Percentiles rank a stretch among this genome's conserved stretches.
These are phyloP conservation scores for Ceratonia siliqua DNA, from an alignment of 306 rosid genomes.

Conservation along the genomic window DNA sequence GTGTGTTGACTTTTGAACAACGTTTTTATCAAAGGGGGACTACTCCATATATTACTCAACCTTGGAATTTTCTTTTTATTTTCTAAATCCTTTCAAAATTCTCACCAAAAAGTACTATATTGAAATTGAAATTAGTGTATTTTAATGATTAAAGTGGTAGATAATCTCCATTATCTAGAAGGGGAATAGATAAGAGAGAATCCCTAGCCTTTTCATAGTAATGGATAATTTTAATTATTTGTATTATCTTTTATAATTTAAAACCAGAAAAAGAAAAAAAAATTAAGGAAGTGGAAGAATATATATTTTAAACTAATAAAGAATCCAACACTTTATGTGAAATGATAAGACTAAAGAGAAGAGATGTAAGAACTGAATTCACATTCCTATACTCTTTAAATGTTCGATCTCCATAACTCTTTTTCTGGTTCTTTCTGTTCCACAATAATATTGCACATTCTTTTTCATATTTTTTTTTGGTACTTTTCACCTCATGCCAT, in stretches of 20 bases:
- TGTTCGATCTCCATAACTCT: constrained; percentile 44
- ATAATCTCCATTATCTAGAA: no score
- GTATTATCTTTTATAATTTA: background rate
- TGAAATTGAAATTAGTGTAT: background rate
- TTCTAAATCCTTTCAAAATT: no score
- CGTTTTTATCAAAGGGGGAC: constrained; percentile 23
- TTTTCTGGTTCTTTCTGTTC: constrained; percentile 37
- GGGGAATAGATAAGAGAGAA: background rate
- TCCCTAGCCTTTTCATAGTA: constrained; percentile 17
- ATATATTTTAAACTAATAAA: constrained; percentile 12
- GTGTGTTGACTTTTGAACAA: constrained; percentile 39
- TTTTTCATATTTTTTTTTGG: background rate
- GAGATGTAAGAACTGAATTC: constrained; percentile 46
- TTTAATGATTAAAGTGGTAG: no score
- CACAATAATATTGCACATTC: constrained; percentile 2
- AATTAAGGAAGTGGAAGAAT: constrained; percentile 39
- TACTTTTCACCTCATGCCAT: background rate
- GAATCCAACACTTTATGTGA: constrained; percentile 42
- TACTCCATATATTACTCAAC: background rate
- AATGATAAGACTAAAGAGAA: constrained; percentile 46
- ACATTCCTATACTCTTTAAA: constrained; percentile 38
- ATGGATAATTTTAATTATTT: background rate
- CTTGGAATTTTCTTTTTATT: no score
- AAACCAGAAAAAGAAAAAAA: background rate
- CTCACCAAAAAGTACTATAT: no score